Conservation (phyloP, 2,329 filamentous ascomycete genomes). For the Fusarium subglutinans region DNA sequence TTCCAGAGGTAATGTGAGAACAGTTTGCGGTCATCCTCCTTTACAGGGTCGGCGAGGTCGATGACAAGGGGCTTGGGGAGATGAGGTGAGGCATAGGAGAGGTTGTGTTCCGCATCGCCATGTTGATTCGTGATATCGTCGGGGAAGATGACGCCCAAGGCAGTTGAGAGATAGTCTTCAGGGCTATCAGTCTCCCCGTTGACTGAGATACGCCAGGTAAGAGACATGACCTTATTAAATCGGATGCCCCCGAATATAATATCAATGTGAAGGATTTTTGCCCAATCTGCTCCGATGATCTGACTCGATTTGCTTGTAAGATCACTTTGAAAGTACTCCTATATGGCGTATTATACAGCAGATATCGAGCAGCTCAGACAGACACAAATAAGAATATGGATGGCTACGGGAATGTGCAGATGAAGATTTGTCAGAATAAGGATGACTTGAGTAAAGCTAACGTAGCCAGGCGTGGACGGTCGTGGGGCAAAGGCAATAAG, state of each 20-base stretch:
- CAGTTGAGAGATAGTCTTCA: conserved; percentile 68
- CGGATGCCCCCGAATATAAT: neutral
- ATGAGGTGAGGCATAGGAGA: conserved; percentile 67
- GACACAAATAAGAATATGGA: neutral
- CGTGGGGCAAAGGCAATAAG: conserved; percentile 11
- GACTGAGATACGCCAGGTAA: conserved; percentile 49
- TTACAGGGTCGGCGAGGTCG: conserved; percentile 58
- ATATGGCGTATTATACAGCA: neutral
- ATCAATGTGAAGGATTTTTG: neutral
- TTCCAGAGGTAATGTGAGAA: conserved; percentile 83
- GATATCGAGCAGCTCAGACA: neutral
- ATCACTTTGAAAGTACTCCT: neutral
- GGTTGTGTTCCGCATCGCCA: conserved; percentile 66
- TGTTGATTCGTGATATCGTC: conserved; percentile 74
- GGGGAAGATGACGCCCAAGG: conserved; percentile 72
- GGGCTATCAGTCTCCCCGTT: conserved; percentile 46
- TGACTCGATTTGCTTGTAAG: neutral
- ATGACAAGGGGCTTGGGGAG: conserved; percentile 57
- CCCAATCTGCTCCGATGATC: neutral
- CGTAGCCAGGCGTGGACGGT: neutral
- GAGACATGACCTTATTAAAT: conserved; percentile 52
- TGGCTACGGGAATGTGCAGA: neutral
- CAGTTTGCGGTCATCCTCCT: conserved; percentile 64
- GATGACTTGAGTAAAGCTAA: neutral
- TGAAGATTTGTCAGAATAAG: neutral